Evolutionary conservation across 768 basidiomycete species (phyloP).

Genomic region (Xerocomus potaroensis): DNA sequence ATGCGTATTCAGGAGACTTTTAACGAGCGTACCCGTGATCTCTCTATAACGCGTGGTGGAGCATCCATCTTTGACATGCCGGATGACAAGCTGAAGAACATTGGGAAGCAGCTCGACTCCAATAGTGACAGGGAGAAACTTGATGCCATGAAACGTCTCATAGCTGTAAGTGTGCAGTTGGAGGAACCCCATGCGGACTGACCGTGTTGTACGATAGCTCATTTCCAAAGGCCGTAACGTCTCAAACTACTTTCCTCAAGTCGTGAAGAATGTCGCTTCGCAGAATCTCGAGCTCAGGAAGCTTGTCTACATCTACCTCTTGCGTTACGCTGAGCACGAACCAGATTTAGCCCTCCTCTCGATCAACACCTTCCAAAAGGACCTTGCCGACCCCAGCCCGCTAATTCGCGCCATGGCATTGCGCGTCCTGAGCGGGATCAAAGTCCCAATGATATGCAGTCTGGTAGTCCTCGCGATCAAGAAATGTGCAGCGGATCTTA

Average conservation of each 20-base stretch:
- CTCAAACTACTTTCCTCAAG: slow-evolving; percentile 91
- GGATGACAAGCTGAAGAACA: slow-evolving; percentile 81
- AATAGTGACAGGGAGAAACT: slow-evolving; percentile 86
- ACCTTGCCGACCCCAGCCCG: slow-evolving; percentile 87
- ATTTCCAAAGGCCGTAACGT: slow-evolving; percentile 92
- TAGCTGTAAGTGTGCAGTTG: slow-evolving; percentile 62
- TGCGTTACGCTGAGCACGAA: slow-evolving; percentile 89
- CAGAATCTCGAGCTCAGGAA: slow-evolving; percentile 92
- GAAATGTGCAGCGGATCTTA: slow-evolving; percentile 87
- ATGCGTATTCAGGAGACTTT: slow-evolving; percentile 81
- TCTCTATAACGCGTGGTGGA: slow-evolving; percentile 52
- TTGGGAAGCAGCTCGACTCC: slow-evolving; percentile 83
- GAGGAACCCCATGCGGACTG: neutral
- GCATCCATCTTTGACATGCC: slow-evolving; percentile 59
- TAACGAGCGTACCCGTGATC: slow-evolving; percentile 75
- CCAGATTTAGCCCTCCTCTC: slow-evolving; percentile 93
- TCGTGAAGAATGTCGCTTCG: slow-evolving; percentile 95
- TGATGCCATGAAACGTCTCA: slow-evolving; percentile 91
- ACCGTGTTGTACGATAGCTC: slow-evolving; percentile 45
- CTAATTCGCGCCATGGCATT: slow-evolving; percentile 96
- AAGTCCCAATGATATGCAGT: slow-evolving; percentile 82
- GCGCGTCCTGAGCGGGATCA: slow-evolving; percentile 87
- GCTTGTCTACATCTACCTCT: slow-evolving; percentile 95
- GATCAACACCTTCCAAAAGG: slow-evolving; percentile 98
- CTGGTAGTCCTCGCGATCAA: slow-evolving; percentile 85